A percentile compares a stretch with the other conserved stretches of the same genome.
Evolutionary conservation across 768 basidiomycete genomes (phyloP).

Genomic region (Lactifluus subvellereus): DNA sequence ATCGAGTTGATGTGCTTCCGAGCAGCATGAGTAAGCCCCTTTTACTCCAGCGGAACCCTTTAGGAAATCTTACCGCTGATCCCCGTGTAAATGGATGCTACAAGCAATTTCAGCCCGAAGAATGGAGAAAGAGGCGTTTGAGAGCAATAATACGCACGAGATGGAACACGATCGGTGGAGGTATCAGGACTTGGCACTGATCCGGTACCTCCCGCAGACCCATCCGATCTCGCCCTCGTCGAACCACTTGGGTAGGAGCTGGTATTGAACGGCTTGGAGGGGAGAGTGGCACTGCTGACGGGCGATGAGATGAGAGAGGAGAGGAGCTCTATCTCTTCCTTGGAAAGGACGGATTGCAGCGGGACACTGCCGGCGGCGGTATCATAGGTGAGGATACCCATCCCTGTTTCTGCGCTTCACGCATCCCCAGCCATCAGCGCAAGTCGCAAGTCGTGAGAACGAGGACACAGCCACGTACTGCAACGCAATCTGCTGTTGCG

Average conservation of each 20-base stretch:
- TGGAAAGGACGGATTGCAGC: conserved; percentile 17
- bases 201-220: conserved; percentile 19
- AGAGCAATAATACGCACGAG: conserved; percentile 1
- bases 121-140: not conserved
- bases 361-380: conserved; percentile 19
- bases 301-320: conserved; percentile 15
- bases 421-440: not conserved
- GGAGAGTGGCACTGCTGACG: conserved; percentile 10
- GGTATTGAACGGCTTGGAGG: conserved; percentile 20
- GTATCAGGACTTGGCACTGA: conserved; percentile 9
- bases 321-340: conserved; percentile 14
- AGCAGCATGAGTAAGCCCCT: not conserved
- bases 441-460: not conserved
- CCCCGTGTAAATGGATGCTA: conserved; percentile 20
- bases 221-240: conserved; percentile 21
- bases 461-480: conserved; percentile 4
- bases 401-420: conserved; percentile 2
- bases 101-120: not conserved
- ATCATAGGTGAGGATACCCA: conserved; percentile 21
- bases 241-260: conserved; percentile 19
- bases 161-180: conserved; percentile 22
- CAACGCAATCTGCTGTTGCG: conserved; percentile 7
- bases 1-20: conserved; percentile 31
- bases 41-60: not conserved
- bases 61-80: conserved; percentile 11